A percentile compares a stretch with the other conserved stretches of the same genome.
Evolutionary conservation across 208 protist species (phyloP).

Genomic region (Phytomonas serpens): DNA sequence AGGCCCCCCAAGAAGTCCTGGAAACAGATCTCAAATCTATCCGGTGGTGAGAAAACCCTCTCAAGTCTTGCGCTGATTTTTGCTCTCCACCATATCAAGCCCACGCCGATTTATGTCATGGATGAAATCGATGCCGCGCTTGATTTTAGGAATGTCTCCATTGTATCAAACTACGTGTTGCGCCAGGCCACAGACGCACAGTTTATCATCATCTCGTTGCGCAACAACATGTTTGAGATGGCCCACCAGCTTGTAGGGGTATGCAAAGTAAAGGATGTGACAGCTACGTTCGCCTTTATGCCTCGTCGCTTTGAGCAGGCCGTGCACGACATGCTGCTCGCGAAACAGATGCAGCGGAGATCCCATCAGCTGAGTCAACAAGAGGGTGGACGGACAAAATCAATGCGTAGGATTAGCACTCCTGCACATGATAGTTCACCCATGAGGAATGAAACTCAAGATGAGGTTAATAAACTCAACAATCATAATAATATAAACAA

Average conservation of each 20-base stretch:
- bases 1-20: conserved; percentile 99
- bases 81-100: conserved; percentile 99
- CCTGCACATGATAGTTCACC: not conserved
- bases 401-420: not conserved
- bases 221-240: conserved; percentile 97
- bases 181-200: conserved; percentile 98
- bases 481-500: not conserved
- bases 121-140: conserved; percentile 99
- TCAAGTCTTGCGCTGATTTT: conserved; percentile 99
- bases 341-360: not conserved
- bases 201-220: conserved; percentile 99
- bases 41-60: conserved; percentile 99
- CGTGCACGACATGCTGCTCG: conserved; percentile 15
- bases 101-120: conserved; percentile 99
- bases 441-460: not conserved
- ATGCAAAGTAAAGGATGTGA: conserved; percentile 99
- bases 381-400: not conserved
- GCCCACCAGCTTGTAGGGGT: conserved; percentile 99
- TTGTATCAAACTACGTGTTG: conserved; percentile 98
- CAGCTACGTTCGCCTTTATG: conserved; percentile 95
- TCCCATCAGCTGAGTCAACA: not conserved
- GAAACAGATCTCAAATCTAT: conserved; percentile 99
- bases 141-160: conserved; percentile 99
- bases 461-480: not conserved
- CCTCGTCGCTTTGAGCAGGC: conserved; percentile 69